Conservation (phyloP, 805 yeast genomes). For the Candida patagonica region DNA sequence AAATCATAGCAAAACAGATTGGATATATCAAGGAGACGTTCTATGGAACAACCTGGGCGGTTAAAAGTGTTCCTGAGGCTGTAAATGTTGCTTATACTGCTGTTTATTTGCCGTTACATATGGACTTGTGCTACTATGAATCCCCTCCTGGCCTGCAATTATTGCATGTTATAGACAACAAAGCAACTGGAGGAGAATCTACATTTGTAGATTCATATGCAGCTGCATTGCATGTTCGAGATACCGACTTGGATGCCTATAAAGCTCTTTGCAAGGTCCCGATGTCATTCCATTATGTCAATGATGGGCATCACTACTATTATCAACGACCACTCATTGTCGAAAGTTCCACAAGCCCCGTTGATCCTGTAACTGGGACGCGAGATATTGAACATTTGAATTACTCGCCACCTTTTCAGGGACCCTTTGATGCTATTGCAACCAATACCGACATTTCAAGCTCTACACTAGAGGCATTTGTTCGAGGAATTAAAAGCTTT, state of each 20-base stretch:
- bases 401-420: conserved; percentile 79
- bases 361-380: conserved; percentile 20
- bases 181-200: conserved; percentile 56
- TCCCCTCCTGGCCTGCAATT: conserved; percentile 75
- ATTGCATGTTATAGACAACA: conserved; percentile 41
- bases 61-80: conserved; percentile 43
- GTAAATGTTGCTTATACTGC: conserved; percentile 64
- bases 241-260: conserved; percentile 52
- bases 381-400: conserved; percentile 46
- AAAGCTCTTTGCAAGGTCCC: conserved; percentile 54
- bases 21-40: conserved; percentile 66
- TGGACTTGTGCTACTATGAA: conserved; percentile 69
- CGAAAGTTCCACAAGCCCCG: conserved; percentile 36
- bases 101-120: conserved; percentile 59
- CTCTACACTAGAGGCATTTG: conserved; percentile 41
- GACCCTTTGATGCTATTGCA: conserved; percentile 46
- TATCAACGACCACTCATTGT: conserved; percentile 55
- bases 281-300: conserved; percentile 57
- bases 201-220: conserved; percentile 61
- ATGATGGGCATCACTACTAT: conserved; percentile 52
- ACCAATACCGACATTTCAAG: conserved; percentile 37
- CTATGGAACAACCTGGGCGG: conserved; percentile 66
- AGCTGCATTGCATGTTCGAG: conserved; percentile 49
- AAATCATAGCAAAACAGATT: conserved; percentile 41
- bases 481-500: conserved; percentile 50